These are phyloP conservation scores for Boletellus ananas DNA, from an alignment of 768 basidiomycete genomes.

Conservation along the genomic window DNA sequence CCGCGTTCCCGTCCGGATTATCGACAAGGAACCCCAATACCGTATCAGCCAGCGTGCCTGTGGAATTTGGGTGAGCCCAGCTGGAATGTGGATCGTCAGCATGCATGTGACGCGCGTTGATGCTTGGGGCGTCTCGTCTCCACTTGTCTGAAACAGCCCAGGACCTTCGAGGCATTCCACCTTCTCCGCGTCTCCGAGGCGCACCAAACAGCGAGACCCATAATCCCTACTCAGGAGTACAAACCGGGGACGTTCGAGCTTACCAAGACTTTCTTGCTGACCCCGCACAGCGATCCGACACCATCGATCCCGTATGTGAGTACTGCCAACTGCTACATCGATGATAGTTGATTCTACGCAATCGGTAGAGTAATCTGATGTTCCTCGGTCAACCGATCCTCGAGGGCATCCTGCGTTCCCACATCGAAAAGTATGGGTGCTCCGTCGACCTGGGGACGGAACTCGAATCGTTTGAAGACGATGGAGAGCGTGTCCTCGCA, in stretches of 20 bases:
- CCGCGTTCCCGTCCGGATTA: slow-evolving; percentile 47
- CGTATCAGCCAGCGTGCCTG: slow-evolving; percentile 39
- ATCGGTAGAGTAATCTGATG: slow-evolving; percentile 7
- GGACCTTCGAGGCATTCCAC: slow-evolving; percentile 43
- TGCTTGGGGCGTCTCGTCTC: too few relatives aligned
- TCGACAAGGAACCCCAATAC: slow-evolving; percentile 41
- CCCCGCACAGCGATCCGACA: slow-evolving; percentile 15
- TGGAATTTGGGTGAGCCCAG: slow-evolving; percentile 36
- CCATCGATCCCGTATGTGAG: slow-evolving; percentile 27
- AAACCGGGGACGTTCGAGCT: slow-evolving; percentile 23
- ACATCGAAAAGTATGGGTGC: slow-evolving; percentile 22
- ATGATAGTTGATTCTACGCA: background rate
- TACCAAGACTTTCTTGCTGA: slow-evolving; percentile 5
- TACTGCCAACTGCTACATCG: background rate
- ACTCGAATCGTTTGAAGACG: slow-evolving; percentile 41
- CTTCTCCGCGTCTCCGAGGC: slow-evolving; percentile 39
- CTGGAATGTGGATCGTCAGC: background rate
- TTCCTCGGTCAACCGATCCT: slow-evolving; percentile 26
- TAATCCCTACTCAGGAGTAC: slow-evolving; percentile 33
- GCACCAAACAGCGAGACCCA: slow-evolving; percentile 24
- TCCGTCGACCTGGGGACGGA: slow-evolving; percentile 43
- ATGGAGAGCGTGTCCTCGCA: slow-evolving; percentile 34
- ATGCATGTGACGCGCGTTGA: too few relatives aligned
- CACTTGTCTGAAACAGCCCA: slow-evolving; percentile 11
- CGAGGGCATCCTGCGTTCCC: slow-evolving; percentile 27